Evolutionary conservation across 2,329 filamentous ascomycete genomes (phyloP).

Genomic region (Trichoderma hamatum): DNA sequence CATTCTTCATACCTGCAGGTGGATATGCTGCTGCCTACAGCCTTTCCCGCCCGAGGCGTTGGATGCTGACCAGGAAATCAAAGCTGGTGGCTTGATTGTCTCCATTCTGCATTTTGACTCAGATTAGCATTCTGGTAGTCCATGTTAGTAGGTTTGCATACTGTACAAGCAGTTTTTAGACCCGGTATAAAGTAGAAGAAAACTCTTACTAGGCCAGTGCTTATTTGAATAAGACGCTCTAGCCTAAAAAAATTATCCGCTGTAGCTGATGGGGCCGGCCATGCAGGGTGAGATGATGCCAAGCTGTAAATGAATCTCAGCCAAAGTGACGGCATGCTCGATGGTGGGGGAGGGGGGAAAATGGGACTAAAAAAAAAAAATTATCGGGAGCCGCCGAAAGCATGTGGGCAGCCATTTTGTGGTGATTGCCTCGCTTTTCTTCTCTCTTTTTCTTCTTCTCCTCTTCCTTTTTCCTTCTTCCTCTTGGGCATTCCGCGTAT

Average conservation of each 20-base stretch:
- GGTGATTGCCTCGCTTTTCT: conserved; percentile 20
- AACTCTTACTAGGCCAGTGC: not conserved
- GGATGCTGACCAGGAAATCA: not conserved
- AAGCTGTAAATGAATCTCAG: not conserved
- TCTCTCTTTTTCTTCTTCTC: conserved; percentile 1
- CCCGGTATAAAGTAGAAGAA: not conserved
- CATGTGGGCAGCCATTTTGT: conserved; percentile 8
- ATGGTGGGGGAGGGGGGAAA: conserved; percentile 20
- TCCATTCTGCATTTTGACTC: too few species aligned
- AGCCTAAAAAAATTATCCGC: not conserved
- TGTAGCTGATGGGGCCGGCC: not conserved
- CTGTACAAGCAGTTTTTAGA: too few species aligned
- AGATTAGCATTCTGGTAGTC: too few species aligned
- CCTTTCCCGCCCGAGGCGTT: not conserved
- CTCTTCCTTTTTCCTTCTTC: conserved; percentile 21
- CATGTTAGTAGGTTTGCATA: too few species aligned
- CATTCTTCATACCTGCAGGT: not conserved
- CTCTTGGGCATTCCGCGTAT: conserved; percentile 31
- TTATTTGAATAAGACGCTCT: not conserved
- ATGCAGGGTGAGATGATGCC: not conserved
- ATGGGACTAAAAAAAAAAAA: conserved; percentile 29
- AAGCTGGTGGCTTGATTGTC: not conserved
- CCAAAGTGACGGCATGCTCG: not conserved
- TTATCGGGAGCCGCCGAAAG: conserved; percentile 20
- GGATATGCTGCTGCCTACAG: not conserved